phyloP scores from a whole-genome alignment of 805 yeast genomes.

The Monosporozyma siamensis region DNA sequence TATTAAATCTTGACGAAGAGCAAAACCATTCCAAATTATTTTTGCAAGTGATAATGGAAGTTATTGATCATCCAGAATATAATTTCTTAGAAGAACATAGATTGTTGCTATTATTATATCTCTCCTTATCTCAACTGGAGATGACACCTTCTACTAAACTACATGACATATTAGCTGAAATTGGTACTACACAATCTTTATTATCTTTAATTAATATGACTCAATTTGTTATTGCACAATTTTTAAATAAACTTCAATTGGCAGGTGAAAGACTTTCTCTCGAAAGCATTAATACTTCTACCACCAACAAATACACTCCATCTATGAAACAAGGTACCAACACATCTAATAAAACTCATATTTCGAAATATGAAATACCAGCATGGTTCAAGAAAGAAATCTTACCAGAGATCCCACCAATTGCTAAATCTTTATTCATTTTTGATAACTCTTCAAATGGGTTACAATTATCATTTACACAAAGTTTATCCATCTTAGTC shows the following conservation, averaged over 20 bases:
- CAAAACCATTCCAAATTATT: conserved; percentile 7
- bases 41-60: conserved; percentile 25
- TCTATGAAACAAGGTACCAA: no score
- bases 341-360: conserved; percentile 1
- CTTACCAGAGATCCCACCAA: conserved; percentile 24
- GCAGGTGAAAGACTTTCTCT: conserved; percentile 1
- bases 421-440: conserved; percentile 25
- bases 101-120: conserved; percentile 13
- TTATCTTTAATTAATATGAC: conserved; percentile 18
- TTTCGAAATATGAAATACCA: conserved; percentile 13
- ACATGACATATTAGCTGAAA: conserved; percentile 14
- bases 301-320: no score
- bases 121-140: conserved; percentile 13
- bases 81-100: conserved; percentile 20
- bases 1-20: neutral
- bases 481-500: conserved; percentile 8
- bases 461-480: conserved; percentile 2
- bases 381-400: conserved; percentile 19
- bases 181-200: conserved; percentile 23
- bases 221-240: conserved; percentile 20
- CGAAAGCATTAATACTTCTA: no score
- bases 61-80: conserved; percentile 28
- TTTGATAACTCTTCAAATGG: conserved; percentile 11
- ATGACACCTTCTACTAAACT: conserved; percentile 9
- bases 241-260: conserved; percentile 12